These are phyloP conservation scores for Mucor ambiguus DNA, from an alignment of 371 early-diverging fungal genomes.

Conservation along the genomic window DNA sequence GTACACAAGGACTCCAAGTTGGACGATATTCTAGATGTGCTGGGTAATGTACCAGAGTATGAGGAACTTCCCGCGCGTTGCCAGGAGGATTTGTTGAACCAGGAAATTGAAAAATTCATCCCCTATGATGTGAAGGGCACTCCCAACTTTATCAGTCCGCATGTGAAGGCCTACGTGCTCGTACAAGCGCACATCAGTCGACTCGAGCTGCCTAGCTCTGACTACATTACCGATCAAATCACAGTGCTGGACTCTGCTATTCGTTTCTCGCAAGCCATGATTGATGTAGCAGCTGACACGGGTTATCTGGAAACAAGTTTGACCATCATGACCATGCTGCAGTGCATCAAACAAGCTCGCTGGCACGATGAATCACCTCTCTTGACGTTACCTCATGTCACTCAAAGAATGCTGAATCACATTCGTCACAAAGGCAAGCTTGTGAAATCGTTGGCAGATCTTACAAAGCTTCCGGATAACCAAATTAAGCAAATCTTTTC, in stretches of 20 bases:
- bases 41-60: slow-evolving; percentile 85
- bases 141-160: slow-evolving; percentile 75
- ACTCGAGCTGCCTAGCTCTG: slow-evolving; percentile 73
- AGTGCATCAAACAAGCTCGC: slow-evolving; percentile 88
- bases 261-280: slow-evolving; percentile 91
- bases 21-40: slow-evolving; percentile 67
- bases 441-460: slow-evolving; percentile 47
- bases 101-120: slow-evolving; percentile 68
- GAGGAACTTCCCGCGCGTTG: slow-evolving; percentile 90
- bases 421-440: slow-evolving; percentile 41
- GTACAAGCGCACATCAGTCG: slow-evolving; percentile 85
- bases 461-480: slow-evolving; percentile 46
- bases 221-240: slow-evolving; percentile 92
- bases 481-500: slow-evolving; percentile 58
- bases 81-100: slow-evolving; percentile 88
- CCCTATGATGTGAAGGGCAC: slow-evolving; percentile 55
- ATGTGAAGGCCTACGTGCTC: slow-evolving; percentile 89
- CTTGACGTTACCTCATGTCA: slow-evolving; percentile 70
- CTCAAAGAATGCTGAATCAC: slow-evolving; percentile 42
- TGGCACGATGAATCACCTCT: slow-evolving; percentile 79
- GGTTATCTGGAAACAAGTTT: slow-evolving; percentile 67
- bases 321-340: slow-evolving; percentile 76
- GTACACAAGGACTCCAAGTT: slow-evolving; percentile 51
- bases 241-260: slow-evolving; percentile 91
- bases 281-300: slow-evolving; percentile 80